A percentile compares a stretch with the other conserved stretches of the same genome.
Conservation (phyloP, 179 eudicot genomes). For the Drosera spatulata region DNA sequence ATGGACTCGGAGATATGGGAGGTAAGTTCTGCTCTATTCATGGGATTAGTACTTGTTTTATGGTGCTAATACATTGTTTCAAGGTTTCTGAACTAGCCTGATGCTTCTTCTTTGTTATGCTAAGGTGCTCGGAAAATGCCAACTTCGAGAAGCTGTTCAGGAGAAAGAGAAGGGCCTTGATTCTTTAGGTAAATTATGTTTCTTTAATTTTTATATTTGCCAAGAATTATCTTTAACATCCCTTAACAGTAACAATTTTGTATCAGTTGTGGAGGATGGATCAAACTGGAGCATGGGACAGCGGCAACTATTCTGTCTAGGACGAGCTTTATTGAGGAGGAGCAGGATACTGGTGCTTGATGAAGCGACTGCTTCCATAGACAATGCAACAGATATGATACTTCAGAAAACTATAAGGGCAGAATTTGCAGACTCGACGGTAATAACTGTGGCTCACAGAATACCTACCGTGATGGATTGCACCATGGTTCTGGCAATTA, state of each 20-base stretch:
- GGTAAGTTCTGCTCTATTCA: conserved; percentile 17
- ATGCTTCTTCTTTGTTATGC: neutral
- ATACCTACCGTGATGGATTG: conserved; percentile 87
- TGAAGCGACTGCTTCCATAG: conserved; percentile 83
- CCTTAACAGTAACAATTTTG: neutral
- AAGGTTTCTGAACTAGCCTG: neutral
- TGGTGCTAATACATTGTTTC: neutral
- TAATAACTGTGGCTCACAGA: conserved; percentile 76
- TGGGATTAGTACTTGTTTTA: too few relatives aligned
- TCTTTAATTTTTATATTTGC: neutral
- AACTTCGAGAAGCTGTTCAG: conserved; percentile 19
- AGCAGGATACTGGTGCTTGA: conserved; percentile 70
- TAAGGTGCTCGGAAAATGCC: conserved; percentile 24
- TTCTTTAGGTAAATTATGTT: conserved; percentile 4
- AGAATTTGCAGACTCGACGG: conserved; percentile 67
- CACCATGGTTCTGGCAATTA: conserved; percentile 69
- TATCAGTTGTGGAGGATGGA: conserved; percentile 65
- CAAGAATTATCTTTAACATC: neutral
- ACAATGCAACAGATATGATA: conserved; percentile 59
- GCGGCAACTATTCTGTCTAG: conserved; percentile 65
- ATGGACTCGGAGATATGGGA: conserved; percentile 58
- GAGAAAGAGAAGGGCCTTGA: conserved; percentile 19
- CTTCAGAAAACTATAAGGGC: conserved; percentile 60
- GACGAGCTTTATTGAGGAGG: conserved; percentile 57
- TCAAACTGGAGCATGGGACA: conserved; percentile 92